A percentile compares a stretch with the other conserved stretches of the same genome.
phyloP scores from a whole-genome alignment of 441 rosid genomes.

The Aleurites moluccanus region DNA sequence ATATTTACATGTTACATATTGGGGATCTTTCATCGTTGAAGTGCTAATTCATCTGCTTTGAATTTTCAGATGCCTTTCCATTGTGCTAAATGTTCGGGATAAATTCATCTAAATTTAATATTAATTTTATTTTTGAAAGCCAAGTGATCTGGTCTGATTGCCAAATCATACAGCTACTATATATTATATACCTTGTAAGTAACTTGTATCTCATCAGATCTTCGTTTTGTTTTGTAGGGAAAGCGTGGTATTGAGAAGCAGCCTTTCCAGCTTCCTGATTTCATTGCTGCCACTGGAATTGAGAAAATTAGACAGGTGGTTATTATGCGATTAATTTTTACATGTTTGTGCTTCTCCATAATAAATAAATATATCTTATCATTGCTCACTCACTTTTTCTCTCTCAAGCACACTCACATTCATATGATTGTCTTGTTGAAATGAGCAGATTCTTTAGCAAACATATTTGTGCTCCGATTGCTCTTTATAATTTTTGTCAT shows the following conservation, averaged over 20 bases:
- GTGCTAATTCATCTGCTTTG: constrained; percentile 56
- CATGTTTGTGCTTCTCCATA: neutral
- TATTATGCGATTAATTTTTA: neutral
- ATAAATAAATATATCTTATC: neutral
- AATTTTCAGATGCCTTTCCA: constrained; percentile 58
- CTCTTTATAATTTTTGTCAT: neutral
- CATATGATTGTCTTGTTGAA: neutral
- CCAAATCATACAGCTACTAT: neutral
- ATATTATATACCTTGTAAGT: constrained; percentile 7
- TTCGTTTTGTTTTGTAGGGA: constrained; percentile 65
- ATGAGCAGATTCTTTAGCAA: too few species aligned
- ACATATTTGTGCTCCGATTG: too few species aligned
- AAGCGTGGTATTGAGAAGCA: constrained; percentile 99
- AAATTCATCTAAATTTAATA: constrained; percentile 32
- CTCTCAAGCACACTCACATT: too few species aligned
- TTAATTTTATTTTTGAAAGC: constrained; percentile 17
- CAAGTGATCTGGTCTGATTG: constrained; percentile 26
- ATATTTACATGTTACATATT: constrained; percentile 27
- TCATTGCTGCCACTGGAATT: constrained; percentile 98
- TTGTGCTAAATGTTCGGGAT: constrained; percentile 46
- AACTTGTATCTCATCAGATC: constrained; percentile 47
- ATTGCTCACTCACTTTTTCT: neutral
- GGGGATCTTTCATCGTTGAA: constrained; percentile 25
- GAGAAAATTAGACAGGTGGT: constrained; percentile 98
- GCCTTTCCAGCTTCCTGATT: constrained; percentile 98